Evolutionary conservation across 2,329 filamentous ascomycete species (phyloP).

Genomic region (Ambrosiella xylebori): DNA sequence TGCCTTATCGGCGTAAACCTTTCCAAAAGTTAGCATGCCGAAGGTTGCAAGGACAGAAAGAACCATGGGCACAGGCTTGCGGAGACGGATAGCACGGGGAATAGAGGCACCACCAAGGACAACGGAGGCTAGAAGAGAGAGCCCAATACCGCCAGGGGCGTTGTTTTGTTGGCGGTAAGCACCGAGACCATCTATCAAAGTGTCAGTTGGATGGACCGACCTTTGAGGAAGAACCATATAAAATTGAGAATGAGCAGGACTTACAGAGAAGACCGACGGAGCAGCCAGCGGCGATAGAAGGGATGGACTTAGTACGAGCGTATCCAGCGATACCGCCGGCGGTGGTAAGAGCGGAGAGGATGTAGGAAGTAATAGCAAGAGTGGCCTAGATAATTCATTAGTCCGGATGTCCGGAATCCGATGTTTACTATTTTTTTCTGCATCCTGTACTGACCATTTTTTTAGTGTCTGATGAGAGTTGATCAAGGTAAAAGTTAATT

Average conservation of each 20-base stretch:
- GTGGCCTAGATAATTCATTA: conserved; percentile 5
- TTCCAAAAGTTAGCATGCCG: conserved; percentile 65
- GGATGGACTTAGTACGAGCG: conserved; percentile 65
- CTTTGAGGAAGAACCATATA: neutral
- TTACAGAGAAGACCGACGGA: conserved; percentile 54
- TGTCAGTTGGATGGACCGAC: neutral
- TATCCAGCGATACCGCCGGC: conserved; percentile 79
- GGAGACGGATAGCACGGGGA: conserved; percentile 65
- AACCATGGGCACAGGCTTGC: conserved; percentile 69
- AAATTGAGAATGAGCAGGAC: conserved; percentile 15
- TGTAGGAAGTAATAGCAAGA: conserved; percentile 44
- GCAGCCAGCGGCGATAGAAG: conserved; percentile 70
- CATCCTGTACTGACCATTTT: no score
- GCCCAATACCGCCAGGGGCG: conserved; percentile 68
- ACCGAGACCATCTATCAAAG: conserved; percentile 48
- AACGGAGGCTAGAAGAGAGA: conserved; percentile 75
- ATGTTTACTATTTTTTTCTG: neutral
- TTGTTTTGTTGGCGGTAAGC: conserved; percentile 62
- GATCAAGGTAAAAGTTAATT: no score
- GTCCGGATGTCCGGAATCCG: neutral
- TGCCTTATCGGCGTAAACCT: conserved; percentile 36
- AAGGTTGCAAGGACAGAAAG: conserved; percentile 65
- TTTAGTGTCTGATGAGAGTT: no score
- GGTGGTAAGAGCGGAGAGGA: conserved; percentile 68
- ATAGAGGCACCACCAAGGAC: conserved; percentile 71